phyloP scores from a whole-genome alignment of 495 filamentous ascomycete species.

The Penicillium mononematosum region DNA sequence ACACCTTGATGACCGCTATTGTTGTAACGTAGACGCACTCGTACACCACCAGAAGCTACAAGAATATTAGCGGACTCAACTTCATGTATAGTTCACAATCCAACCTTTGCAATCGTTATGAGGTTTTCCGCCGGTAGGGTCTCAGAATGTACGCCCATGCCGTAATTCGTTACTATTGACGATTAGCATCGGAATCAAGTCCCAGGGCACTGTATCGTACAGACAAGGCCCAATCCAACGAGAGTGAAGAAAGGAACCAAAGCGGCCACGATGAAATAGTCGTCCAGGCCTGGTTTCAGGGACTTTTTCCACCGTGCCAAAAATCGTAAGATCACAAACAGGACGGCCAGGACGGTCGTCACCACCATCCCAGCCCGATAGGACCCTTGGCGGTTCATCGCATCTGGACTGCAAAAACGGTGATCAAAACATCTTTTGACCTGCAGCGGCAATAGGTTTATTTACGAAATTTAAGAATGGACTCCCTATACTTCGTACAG shows the following conservation, averaged over 20 bases:
- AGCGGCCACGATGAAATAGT: slow-evolving; percentile 16
- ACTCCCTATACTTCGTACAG: background rate
- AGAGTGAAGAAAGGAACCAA: slow-evolving; percentile 10
- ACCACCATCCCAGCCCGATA: slow-evolving; percentile 14
- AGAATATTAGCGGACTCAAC: background rate
- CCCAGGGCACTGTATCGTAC: background rate
- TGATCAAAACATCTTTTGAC: background rate
- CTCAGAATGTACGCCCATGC: slow-evolving; percentile 16
- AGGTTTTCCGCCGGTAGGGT: slow-evolving; percentile 5
- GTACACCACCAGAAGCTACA: slow-evolving; percentile 14
- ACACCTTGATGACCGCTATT: slow-evolving; percentile 26
- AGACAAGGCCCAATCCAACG: slow-evolving; percentile 7
- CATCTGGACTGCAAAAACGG: background rate
- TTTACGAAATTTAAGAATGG: background rate
- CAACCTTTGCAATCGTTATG: slow-evolving; percentile 16
- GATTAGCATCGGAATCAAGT: background rate
- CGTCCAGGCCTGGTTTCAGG: slow-evolving; percentile 4
- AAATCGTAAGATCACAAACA: slow-evolving; percentile 18
- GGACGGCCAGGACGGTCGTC: slow-evolving; percentile 14
- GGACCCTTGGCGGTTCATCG: slow-evolving; percentile 5
- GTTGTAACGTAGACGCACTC: slow-evolving; percentile 15
- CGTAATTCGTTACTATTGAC: slow-evolving; percentile 15
- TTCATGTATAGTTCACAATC: no score
- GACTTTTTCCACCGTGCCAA: slow-evolving; percentile 13
- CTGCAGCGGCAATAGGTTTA: background rate